Evolutionary conservation across 2,329 filamentous ascomycete genomes (phyloP).

Genomic region (Coniella vitis): DNA sequence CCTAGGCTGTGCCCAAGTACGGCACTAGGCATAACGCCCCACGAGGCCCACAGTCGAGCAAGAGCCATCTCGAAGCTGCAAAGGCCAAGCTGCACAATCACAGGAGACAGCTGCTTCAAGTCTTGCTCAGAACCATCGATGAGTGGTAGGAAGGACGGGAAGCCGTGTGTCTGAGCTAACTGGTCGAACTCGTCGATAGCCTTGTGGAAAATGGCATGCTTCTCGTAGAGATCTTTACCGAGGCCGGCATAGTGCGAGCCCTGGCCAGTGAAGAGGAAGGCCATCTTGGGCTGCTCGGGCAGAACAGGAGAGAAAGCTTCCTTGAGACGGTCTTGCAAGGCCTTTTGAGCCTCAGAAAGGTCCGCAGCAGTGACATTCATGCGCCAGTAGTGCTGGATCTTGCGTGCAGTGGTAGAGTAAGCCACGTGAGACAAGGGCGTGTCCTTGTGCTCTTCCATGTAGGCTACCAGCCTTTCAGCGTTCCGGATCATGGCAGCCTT

Average conservation of each 20-base stretch:
- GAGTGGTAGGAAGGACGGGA: constrained; percentile 50
- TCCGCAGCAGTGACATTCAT: constrained; percentile 40
- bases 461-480: constrained; percentile 45
- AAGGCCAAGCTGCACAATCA: constrained; percentile 48
- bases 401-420: constrained; percentile 62
- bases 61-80: constrained; percentile 51
- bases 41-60: constrained; percentile 47
- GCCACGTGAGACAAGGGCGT: constrained; percentile 51
- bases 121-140: constrained; percentile 39
- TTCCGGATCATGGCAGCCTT: constrained; percentile 53
- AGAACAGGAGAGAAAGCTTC: constrained; percentile 37
- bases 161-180: constrained; percentile 41
- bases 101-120: constrained; percentile 39
- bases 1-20: constrained; percentile 57
- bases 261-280: constrained; percentile 51
- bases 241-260: constrained; percentile 47
- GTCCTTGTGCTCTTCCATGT: constrained; percentile 45
- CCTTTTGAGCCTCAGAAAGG: constrained; percentile 34
- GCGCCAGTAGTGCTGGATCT: constrained; percentile 53
- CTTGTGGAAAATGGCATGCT: constrained; percentile 40
- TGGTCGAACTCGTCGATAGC: constrained; percentile 52
- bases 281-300: constrained; percentile 39
- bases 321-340: constrained; percentile 35
- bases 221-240: constrained; percentile 42
- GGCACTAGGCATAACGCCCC: constrained; percentile 41